Base-by-base conservation (phyloP, 1,284 basidiomycete genomes). In the Chiua sp. region DNA sequence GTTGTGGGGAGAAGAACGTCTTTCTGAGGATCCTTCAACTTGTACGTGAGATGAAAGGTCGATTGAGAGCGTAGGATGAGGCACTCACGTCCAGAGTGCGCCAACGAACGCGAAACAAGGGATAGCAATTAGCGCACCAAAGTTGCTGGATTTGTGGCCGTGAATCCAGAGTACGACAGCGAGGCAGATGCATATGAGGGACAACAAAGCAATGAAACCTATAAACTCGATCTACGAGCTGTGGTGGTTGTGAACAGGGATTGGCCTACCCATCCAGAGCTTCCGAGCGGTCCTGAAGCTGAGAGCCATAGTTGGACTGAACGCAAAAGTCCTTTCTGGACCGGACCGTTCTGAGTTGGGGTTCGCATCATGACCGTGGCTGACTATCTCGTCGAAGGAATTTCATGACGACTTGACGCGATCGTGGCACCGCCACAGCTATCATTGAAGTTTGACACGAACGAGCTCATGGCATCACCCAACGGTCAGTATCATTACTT, bases 1-100 rank as follows among this genome's bases (percentile, higher is more conserved):
- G 72, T 64, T 84, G 83, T 7, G 69, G 66, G 22, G 69, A 75
- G 49, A 68, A 62, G 32, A 75, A 48, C 46, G 23, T 62, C 63
- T 76, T 72, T 56, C 57, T 73, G 32, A 61, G 47, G 47, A 74
- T 75, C 46, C 71, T 72, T 46, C 58, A 46, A n/a, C n/a, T n/a
- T n/a, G 51, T 30, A 56, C 46, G 47, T 60, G 51, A 51, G 57
- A 33, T 37, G 47, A 26, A 37, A 47, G 47, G 32, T 47, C n/a
- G 7, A 32, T 18, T 37, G n/a, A 7, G 22, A 51, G 42, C n/a
- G 44, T 26, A n/a, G 42, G 33, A 8, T 22, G 32, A n/a, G 46
- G 39, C 37, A 64, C 71, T 62, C 56, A 72, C 71, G 74, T 75
- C 71, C 71, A 72, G 39, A 65, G 16, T 4, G 74, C 73, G 23